Evolutionary conservation across 176 grass and related monocot genomes (phyloP).

Genomic region (Rhipidocladum racemiflorum): DNA sequence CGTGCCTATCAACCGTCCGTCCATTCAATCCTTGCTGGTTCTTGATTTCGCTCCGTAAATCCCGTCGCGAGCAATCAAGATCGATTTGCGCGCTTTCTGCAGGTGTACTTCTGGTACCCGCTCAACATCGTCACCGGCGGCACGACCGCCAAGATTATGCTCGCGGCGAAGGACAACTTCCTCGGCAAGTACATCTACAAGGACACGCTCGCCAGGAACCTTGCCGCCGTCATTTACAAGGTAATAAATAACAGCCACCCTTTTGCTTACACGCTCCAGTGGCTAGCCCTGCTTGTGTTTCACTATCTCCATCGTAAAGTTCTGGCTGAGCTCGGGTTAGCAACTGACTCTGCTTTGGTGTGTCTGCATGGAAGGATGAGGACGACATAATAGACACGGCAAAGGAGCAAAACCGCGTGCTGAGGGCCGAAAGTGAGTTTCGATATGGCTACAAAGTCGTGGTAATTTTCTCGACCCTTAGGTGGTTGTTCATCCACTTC

Average conservation of each 20-base stretch:
- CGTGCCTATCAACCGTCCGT: neutral
- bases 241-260: slow-evolving; percentile 20
- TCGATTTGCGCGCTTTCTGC: slow-evolving; percentile 1
- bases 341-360: neutral
- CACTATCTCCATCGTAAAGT: no score
- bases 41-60: no score
- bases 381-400: slow-evolving; percentile 70
- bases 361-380: slow-evolving; percentile 60
- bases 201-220: slow-evolving; percentile 82
- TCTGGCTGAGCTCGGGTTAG: no score
- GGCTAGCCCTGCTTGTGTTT: neutral
- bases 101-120: slow-evolving; percentile 99
- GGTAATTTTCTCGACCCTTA: slow-evolving; percentile 45
- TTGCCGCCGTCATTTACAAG: slow-evolving; percentile 78
- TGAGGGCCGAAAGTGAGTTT: slow-evolving; percentile 66
- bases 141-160: slow-evolving; percentile 97
- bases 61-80: neutral
- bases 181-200: slow-evolving; percentile 97
- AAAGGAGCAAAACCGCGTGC: slow-evolving; percentile 59
- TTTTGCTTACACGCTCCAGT: no score
- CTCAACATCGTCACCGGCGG: slow-evolving; percentile 78
- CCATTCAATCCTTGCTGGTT: no score
- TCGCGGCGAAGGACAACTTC: slow-evolving; percentile 92
- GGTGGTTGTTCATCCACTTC: neutral
- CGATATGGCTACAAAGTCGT: slow-evolving; percentile 96